A percentile compares a stretch with the other conserved stretches of the same genome.
Conservation (phyloP, 495 filamentous ascomycete species). For the Penicillium cataractarum region DNA sequence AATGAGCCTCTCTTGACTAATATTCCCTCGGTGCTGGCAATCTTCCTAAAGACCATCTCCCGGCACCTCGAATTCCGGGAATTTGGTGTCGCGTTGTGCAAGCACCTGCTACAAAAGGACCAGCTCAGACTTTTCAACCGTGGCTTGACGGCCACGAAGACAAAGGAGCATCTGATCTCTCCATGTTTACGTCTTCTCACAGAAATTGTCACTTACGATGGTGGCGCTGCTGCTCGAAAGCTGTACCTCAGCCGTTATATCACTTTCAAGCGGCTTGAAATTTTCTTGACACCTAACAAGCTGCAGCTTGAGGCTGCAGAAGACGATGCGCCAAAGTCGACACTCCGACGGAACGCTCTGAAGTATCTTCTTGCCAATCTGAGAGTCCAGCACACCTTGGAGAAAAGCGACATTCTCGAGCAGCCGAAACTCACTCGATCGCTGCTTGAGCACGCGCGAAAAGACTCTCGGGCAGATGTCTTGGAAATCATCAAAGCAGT, state of each 20-base stretch:
- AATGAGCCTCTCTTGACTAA: constrained; percentile 75
- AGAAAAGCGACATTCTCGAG: constrained; percentile 75
- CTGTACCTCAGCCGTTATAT: constrained; percentile 70
- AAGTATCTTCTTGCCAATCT: constrained; percentile 75
- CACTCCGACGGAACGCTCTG: constrained; percentile 75
- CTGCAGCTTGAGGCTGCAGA: constrained; percentile 51
- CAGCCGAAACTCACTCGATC: constrained; percentile 70
- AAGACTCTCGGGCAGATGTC: constrained; percentile 72
- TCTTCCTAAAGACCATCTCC: constrained; percentile 75
- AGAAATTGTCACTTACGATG: constrained; percentile 79
- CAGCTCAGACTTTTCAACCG: constrained; percentile 73
- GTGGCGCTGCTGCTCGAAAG: constrained; percentile 70
- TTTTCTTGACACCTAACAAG: constrained; percentile 51
- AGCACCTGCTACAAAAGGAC: constrained; percentile 70
- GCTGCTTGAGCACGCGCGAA: constrained; percentile 68
- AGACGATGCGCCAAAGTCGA: constrained; percentile 62
- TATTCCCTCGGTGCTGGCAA: constrained; percentile 73
- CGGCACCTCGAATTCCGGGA: constrained; percentile 68
- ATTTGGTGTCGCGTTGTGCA: constrained; percentile 71
- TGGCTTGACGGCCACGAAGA: constrained; percentile 70
- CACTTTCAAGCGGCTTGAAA: constrained; percentile 72
- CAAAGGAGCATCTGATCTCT: constrained; percentile 82
- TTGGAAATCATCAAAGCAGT: constrained; percentile 67
- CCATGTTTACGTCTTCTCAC: constrained; percentile 79
- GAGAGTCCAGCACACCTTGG: constrained; percentile 66